Percentiles rank a stretch among this genome's conserved stretches.
Evolutionary conservation across 1,284 basidiomycete species (phyloP).

Genomic region (Cryptococcus amylolentus): DNA sequence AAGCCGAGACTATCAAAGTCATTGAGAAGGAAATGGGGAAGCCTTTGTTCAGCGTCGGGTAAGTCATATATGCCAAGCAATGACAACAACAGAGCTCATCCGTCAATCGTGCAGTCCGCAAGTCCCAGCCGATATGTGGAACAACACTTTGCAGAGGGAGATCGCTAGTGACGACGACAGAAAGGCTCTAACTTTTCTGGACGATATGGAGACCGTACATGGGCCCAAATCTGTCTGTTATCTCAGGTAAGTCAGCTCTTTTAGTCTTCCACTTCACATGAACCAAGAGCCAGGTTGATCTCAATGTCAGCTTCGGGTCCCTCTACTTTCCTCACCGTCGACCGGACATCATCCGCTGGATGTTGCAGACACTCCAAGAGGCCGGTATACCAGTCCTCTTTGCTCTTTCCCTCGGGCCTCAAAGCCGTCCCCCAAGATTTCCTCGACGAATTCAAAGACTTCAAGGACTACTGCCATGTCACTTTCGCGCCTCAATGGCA

Average conservation of each 20-base stretch:
- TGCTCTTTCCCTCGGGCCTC: not conserved
- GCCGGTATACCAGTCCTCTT: not conserved
- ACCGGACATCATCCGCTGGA: not conserved
- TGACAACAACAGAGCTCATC: not conserved
- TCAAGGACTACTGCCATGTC: not conserved
- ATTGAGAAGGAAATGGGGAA: not conserved
- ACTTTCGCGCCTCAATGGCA: not conserved
- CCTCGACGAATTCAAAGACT: not conserved
- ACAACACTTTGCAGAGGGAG: no score
- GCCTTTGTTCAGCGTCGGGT: not conserved
- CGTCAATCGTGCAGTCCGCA: no score
- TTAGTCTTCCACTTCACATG: not conserved
- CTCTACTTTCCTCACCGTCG: not conserved
- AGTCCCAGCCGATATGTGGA: no score
- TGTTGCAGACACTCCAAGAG: not conserved
- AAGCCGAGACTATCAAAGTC: no score
- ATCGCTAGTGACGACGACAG: no score
- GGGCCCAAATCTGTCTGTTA: no score
- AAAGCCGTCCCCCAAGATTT: not conserved
- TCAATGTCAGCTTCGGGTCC: not conserved
- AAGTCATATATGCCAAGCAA: not conserved
- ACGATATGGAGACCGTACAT: no score
- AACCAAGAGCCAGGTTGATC: not conserved
- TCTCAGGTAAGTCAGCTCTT: no score
- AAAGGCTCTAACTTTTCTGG: no score